Conservation (phyloP, 495 filamentous ascomycete genomes). For the Aspergillus olivimuriae region DNA sequence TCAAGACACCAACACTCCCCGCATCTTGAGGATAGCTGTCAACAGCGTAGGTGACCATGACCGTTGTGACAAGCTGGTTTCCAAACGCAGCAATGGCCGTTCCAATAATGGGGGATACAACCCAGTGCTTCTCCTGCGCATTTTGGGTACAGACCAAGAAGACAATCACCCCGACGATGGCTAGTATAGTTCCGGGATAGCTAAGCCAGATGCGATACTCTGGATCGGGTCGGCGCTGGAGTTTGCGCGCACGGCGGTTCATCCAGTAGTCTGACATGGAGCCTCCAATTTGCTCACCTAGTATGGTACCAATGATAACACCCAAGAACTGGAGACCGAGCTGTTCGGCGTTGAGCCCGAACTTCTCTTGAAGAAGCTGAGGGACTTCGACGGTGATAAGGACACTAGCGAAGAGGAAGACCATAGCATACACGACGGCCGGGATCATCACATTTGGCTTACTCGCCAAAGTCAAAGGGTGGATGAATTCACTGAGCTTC, state of each 20-base stretch:
- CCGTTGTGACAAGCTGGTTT: conserved; percentile 53
- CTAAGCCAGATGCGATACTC: conserved; percentile 50
- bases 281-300: conserved; percentile 53
- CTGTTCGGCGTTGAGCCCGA: conserved; percentile 46
- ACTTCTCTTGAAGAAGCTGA: conserved; percentile 43
- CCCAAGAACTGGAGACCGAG: conserved; percentile 48
- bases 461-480: conserved; percentile 33
- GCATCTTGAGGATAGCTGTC: conserved; percentile 46
- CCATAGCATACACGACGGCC: conserved; percentile 44
- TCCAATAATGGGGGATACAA: conserved; percentile 46
- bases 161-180: conserved; percentile 45
- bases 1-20: conserved; percentile 49
- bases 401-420: conserved; percentile 46
- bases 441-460: conserved; percentile 42
- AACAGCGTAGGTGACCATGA: conserved; percentile 51
- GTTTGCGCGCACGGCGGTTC: conserved; percentile 22
- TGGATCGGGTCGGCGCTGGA: conserved; percentile 21
- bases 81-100: conserved; percentile 44
- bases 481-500: conserved; percentile 37
- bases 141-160: conserved; percentile 43
- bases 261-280: conserved; percentile 47
- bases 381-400: conserved; percentile 47
- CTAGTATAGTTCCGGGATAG: conserved; percentile 41
- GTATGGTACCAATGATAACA: conserved; percentile 48
- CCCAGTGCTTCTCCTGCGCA: conserved; percentile 34